Percentiles rank a stretch among this genome's conserved stretches.
These are phyloP conservation scores for Alternaria ventricosa DNA, from an alignment of 2,329 filamentous ascomycete genomes.

Conservation along the genomic window DNA sequence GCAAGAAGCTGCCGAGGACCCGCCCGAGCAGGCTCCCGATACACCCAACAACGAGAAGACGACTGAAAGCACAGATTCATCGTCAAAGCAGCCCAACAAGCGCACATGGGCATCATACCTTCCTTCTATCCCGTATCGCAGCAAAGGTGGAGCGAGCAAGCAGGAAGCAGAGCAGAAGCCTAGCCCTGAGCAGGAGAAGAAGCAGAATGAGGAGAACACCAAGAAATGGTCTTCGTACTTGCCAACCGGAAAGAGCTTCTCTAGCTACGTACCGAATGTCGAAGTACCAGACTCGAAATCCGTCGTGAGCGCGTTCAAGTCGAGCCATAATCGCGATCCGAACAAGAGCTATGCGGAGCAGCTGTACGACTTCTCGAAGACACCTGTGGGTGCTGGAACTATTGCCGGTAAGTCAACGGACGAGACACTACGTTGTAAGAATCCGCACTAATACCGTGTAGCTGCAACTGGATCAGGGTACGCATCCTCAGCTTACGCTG, in stretches of 20 bases:
- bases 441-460: slow-evolving; percentile 15
- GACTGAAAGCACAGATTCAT: slow-evolving; percentile 12
- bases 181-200: slow-evolving; percentile 37
- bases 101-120: slow-evolving; percentile 50
- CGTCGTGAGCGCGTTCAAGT: slow-evolving; percentile 54
- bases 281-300: slow-evolving; percentile 47
- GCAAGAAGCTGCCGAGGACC: slow-evolving; percentile 27
- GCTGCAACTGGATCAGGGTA: slow-evolving; percentile 57
- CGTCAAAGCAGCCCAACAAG: slow-evolving; percentile 30
- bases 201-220: slow-evolving; percentile 43
- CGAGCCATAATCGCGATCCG: slow-evolving; percentile 54
- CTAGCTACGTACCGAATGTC: slow-evolving; percentile 54
- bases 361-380: slow-evolving; percentile 58
- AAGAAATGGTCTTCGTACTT: slow-evolving; percentile 57
- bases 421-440: background rate
- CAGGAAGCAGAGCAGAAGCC: slow-evolving; percentile 27
- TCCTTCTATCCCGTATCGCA: slow-evolving; percentile 47
- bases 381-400: slow-evolving; percentile 57
- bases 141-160: slow-evolving; percentile 29
- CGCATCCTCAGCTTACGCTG: slow-evolving; percentile 56
- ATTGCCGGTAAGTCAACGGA: slow-evolving; percentile 44
- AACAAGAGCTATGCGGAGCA: slow-evolving; percentile 59
- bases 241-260: slow-evolving; percentile 56
- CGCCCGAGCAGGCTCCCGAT: slow-evolving; percentile 41
- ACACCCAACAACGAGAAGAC: slow-evolving; percentile 22